A percentile compares a stretch with the other conserved stretches of the same genome.
Conservation (phyloP, 805 yeast species). For the Sugiyamaella chiloensis region DNA sequence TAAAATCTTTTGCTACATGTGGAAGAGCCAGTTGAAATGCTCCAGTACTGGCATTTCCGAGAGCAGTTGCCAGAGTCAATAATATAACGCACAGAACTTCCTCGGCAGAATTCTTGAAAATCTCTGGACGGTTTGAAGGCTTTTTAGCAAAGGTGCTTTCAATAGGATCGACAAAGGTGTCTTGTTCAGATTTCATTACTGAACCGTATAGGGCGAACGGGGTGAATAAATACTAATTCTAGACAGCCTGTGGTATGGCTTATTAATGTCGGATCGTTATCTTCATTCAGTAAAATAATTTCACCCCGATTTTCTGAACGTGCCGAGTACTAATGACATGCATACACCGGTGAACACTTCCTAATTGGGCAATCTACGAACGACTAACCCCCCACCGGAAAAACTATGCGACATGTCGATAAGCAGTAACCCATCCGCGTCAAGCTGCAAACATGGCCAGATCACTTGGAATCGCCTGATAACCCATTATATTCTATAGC, state of each 20-base stretch:
- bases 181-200: too few species aligned
- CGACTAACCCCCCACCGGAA: conserved; percentile 6
- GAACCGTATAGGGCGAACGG: too few species aligned
- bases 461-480: too few species aligned
- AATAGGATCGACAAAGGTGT: too few species aligned
- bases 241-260: too few species aligned
- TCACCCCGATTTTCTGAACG: too few species aligned
- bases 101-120: conserved; percentile 8
- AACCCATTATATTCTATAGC: too few species aligned
- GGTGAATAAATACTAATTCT: too few species aligned
- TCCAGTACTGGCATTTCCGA: conserved; percentile 24
- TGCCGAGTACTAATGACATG: too few species aligned
- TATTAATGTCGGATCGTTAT: too few species aligned
- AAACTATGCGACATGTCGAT: neutral
- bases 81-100: conserved; percentile 6
- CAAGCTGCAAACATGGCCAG: too few species aligned
- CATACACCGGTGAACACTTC: neutral
- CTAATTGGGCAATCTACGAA: neutral
- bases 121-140: conserved; percentile 11
- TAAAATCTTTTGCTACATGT: conserved; percentile 36
- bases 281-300: too few species aligned
- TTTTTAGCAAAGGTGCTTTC: conserved; percentile 1
- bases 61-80: conserved; percentile 14
- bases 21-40: conserved; percentile 38
- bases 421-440: conserved; percentile 6